These are phyloP conservation scores for Penicillium sp. DNA, from an alignment of 2,329 filamentous ascomycete species.

Conservation along the genomic window DNA sequence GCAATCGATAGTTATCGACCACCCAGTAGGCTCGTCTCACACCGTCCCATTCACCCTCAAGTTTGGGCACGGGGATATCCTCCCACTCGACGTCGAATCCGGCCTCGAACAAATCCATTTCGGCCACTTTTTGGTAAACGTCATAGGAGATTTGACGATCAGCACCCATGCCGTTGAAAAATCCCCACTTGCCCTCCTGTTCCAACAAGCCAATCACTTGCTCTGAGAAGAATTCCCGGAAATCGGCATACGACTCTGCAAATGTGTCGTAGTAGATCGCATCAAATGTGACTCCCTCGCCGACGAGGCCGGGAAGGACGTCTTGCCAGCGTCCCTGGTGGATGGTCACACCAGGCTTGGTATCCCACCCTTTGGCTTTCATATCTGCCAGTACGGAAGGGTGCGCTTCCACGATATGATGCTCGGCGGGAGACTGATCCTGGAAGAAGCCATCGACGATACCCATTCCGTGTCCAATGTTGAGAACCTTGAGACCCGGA, in stretches of 20 bases:
- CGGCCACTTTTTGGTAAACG: conserved; percentile 86
- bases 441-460: conserved; percentile 77
- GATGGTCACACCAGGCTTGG: conserved; percentile 54
- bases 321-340: conserved; percentile 77
- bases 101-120: conserved; percentile 83
- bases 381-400: conserved; percentile 67
- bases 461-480: conserved; percentile 87
- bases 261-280: conserved; percentile 98
- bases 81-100: conserved; percentile 87
- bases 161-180: conserved; percentile 74
- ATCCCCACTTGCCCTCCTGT: conserved; percentile 51
- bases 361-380: conserved; percentile 61
- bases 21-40: conserved; percentile 88
- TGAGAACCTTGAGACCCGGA: conserved; percentile 64
- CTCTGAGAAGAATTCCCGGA: conserved; percentile 83
- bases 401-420: conserved; percentile 85
- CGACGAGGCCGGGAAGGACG: conserved; percentile 61
- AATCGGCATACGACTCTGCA: conserved; percentile 82
- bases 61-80: conserved; percentile 65
- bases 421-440: conserved; percentile 57
- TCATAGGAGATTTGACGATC: conserved; percentile 92
- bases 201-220: conserved; percentile 70
- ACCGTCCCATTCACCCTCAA: conserved; percentile 80
- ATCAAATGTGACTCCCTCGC: conserved; percentile 66
- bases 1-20: conserved; percentile 53